These are phyloP conservation scores for Kwoniella mangroviensis DNA, from an alignment of 768 basidiomycete genomes.

Conservation along the genomic window DNA sequence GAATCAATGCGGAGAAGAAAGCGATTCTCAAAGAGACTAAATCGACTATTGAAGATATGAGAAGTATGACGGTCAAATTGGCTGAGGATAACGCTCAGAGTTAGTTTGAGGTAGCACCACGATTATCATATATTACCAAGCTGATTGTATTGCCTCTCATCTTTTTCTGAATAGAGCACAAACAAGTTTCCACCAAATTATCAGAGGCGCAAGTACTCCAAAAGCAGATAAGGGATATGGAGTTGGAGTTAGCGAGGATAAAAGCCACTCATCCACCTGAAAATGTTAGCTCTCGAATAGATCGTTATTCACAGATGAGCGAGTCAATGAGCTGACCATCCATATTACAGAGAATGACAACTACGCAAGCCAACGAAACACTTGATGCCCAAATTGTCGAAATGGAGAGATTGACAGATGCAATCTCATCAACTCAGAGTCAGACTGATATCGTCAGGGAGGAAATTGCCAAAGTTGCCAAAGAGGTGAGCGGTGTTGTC, in stretches of 20 bases:
- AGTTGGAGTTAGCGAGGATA: constrained; percentile 76
- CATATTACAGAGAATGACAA: constrained; percentile 72
- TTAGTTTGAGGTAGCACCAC: constrained; percentile 26
- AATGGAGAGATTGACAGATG: constrained; percentile 76
- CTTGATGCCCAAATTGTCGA: constrained; percentile 76
- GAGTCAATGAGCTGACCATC: too few species aligned
- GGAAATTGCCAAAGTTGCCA: constrained; percentile 57
- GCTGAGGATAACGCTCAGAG: constrained; percentile 62
- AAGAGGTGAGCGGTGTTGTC: constrained; percentile 45
- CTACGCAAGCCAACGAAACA: constrained; percentile 72
- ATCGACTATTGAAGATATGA: constrained; percentile 66
- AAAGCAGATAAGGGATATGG: constrained; percentile 75
- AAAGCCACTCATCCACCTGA: constrained; percentile 75
- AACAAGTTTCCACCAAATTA: constrained; percentile 28
- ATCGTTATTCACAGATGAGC: too few species aligned
- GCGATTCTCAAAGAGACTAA: constrained; percentile 70
- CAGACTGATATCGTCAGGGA: constrained; percentile 63
- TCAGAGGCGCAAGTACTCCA: constrained; percentile 44
- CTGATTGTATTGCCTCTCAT: background rate
- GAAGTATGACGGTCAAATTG: constrained; percentile 65
- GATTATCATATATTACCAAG: background rate
- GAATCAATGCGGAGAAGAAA: constrained; percentile 74
- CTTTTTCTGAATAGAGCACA: constrained; percentile 35
- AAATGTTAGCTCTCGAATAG: constrained; percentile 40
- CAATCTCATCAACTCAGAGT: constrained; percentile 60